Conservation (phyloP, 1,284 basidiomycete species). For the Mycosarcoma mackinlayi region DNA sequence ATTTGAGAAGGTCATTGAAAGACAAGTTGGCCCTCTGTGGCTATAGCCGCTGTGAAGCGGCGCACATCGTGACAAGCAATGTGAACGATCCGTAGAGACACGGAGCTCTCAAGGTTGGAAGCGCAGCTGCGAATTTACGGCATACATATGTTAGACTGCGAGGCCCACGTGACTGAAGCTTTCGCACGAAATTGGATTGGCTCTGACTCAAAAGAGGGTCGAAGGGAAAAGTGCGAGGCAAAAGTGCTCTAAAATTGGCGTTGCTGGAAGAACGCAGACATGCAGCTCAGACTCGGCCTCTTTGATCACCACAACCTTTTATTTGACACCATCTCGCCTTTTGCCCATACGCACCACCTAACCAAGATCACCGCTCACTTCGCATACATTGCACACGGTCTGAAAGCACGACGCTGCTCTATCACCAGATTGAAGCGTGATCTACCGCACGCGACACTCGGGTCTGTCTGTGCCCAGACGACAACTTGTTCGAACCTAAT, state of each 20-base stretch:
- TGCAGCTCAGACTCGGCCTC: neutral
- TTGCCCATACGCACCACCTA: neutral
- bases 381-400: neutral
- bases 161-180: neutral
- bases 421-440: too few species aligned
- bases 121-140: conserved; percentile 1
- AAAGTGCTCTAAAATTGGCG: conserved; percentile 3
- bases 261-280: conserved; percentile 13
- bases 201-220: conserved; percentile 23
- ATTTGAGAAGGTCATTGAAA: too few species aligned
- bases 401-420: too few species aligned
- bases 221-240: conserved; percentile 17
- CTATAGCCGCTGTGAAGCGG: conserved; percentile 1
- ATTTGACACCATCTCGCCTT: conserved; percentile 1
- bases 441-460: neutral
- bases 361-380: neutral
- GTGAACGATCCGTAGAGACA: conserved; percentile 25
- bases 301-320: conserved; percentile 1
- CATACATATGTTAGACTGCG: conserved; percentile 1
- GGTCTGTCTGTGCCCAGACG: too few species aligned
- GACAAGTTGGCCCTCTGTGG: too few species aligned
- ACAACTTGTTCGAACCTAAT: too few species aligned
- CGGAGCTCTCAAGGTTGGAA: neutral
- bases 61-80: too few species aligned
- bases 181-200: conserved; percentile 11